phyloP scores from a whole-genome alignment of 148 eudicot genomes.

The Fagopyrum tataricum region DNA sequence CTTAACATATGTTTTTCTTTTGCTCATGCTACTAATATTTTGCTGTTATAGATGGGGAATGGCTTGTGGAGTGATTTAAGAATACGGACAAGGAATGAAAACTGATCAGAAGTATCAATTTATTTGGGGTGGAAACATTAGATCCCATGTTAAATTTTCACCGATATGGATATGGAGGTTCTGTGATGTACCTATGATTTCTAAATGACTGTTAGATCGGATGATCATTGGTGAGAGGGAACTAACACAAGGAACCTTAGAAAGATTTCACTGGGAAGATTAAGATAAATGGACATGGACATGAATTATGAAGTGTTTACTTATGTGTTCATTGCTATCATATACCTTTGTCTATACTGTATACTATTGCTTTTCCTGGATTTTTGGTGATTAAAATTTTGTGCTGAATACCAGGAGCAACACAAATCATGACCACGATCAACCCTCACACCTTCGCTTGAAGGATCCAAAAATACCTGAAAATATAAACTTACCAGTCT shows the following conservation, averaged over 20 bases:
- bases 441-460: conserved; percentile 90
- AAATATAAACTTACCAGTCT: conserved; percentile 52
- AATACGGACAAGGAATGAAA: background rate
- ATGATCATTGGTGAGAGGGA: no score
- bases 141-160: background rate
- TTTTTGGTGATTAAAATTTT: background rate
- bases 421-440: conserved; percentile 96
- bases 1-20: background rate
- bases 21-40: no score
- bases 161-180: background rate
- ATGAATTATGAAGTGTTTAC: background rate
- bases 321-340: background rate
- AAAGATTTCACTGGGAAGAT: background rate
- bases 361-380: background rate
- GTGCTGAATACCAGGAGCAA: conserved; percentile 53
- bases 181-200: background rate
- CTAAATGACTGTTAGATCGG: no score
- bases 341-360: background rate
- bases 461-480: conserved; percentile 66
- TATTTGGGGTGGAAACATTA: background rate
- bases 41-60: background rate
- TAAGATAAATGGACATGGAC: background rate
- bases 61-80: background rate
- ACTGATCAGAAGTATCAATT: background rate
- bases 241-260: no score